Conservation (phyloP, 495 filamentous ascomycete species). For the Penicillium goetzii region DNA sequence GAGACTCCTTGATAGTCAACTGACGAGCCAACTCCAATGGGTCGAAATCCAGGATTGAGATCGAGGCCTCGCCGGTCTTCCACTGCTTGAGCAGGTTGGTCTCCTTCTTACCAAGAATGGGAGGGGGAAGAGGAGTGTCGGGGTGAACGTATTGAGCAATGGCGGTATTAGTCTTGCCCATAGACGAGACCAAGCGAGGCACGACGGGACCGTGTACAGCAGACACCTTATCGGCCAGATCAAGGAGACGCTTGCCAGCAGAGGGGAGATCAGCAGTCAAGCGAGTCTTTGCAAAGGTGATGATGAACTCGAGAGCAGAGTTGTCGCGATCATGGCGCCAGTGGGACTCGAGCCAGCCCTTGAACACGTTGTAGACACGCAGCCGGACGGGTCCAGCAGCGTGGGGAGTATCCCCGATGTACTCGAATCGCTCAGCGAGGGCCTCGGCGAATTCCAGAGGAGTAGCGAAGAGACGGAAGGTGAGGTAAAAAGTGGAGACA, state of each 20-base stretch:
- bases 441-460: conserved; percentile 78
- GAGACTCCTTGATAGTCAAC: conserved; percentile 89
- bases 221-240: conserved; percentile 82
- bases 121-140: conserved; percentile 70
- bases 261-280: conserved; percentile 69
- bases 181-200: conserved; percentile 84
- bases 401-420: conserved; percentile 75
- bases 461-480: conserved; percentile 92
- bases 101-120: conserved; percentile 76
- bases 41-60: conserved; percentile 90
- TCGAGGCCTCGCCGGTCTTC: conserved; percentile 68
- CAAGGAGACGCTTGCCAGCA: conserved; percentile 77
- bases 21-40: conserved; percentile 90
- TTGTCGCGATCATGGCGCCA: conserved; percentile 84
- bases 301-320: conserved; percentile 73
- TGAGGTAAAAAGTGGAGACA: conserved; percentile 93
- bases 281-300: conserved; percentile 74
- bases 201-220: conserved; percentile 73
- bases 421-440: conserved; percentile 88
- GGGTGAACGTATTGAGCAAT: conserved; percentile 67
- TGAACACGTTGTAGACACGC: conserved; percentile 94
- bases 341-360: conserved; percentile 95
- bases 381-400: conserved; percentile 80
- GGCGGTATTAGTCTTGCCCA: conserved; percentile 83
- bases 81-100: conserved; percentile 70